These are phyloP conservation scores for Penicillium sp. DNA, from an alignment of 2,329 filamentous ascomycete genomes.

Conservation along the genomic window DNA sequence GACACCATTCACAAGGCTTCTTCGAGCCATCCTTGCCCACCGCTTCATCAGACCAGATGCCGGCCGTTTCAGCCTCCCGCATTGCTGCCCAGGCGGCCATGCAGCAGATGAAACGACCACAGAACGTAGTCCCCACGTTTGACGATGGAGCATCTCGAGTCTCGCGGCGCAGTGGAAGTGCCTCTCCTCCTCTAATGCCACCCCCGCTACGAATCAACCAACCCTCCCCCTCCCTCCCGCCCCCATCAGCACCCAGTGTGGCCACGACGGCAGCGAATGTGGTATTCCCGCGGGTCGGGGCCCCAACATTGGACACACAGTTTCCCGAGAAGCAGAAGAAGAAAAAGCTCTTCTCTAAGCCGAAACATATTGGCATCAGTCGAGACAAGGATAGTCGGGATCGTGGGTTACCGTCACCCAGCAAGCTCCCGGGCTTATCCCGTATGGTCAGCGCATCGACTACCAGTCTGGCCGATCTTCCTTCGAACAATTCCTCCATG, in stretches of 20 bases:
- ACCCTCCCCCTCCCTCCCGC: conserved; percentile 25
- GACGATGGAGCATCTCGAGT: conserved; percentile 40
- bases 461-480: conserved; percentile 62
- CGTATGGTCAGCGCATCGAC: conserved; percentile 66
- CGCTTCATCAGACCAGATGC: conserved; percentile 54
- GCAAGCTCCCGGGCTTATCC: conserved; percentile 61
- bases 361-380: conserved; percentile 68
- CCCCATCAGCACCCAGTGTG: conserved; percentile 46
- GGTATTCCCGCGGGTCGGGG: conserved; percentile 62
- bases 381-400: conserved; percentile 63
- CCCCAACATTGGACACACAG: conserved; percentile 42
- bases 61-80: conserved; percentile 62
- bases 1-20: conserved; percentile 69
- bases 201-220: conserved; percentile 34
- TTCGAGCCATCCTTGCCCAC: conserved; percentile 69
- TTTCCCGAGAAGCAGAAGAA: conserved; percentile 62
- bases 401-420: conserved; percentile 64
- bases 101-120: conserved; percentile 64
- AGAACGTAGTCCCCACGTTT: conserved; percentile 53
- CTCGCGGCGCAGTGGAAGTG: conserved; percentile 41
- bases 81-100: conserved; percentile 72
- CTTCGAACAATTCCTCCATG: conserved; percentile 61
- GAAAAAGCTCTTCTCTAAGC: conserved; percentile 73
- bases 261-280: conserved; percentile 68
- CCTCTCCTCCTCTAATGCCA: conserved; percentile 44